Base-by-base conservation (phyloP, 768 basidiomycete genomes). In the Gymnopilus dilepis region DNA sequence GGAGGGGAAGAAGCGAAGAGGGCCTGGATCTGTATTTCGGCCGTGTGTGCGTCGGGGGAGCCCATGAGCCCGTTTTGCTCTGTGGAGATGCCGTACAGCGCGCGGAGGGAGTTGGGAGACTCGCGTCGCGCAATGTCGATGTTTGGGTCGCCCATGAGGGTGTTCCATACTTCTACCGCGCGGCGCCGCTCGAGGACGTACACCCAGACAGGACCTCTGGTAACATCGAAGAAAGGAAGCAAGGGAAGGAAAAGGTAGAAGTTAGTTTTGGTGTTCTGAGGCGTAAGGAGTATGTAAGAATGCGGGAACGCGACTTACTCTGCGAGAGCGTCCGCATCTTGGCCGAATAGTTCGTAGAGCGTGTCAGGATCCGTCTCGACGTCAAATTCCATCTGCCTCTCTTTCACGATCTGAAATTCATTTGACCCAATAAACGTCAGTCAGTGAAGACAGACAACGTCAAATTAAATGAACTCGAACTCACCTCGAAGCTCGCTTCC, bases 321-420 rank as follows among this genome's bases (percentile, higher is more conserved):
- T 59, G 84, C 84, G 60, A 95, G 82, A 50, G 86, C 89, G 31
- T 81, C 79, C 7, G 89, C 85, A 64, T 94, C 91, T 50, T 90
- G 84, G 15, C 91, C 92, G 70, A 95, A 94, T 37, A 94, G 76
- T 67, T 93, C 91, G 56, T 85, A 88, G 56, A 93, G 80, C 1
- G 87, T 85, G 31, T 92, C 92, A 24, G 90, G 90, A 66, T 94
- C 92, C 12, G 88, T 84, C 68, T 94, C 92, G 15, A 86, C 83
- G 69, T 94, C 92, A 67, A 95, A 94, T 65, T 91, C 91, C 89
- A 95, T 92, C 73, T 92, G 92, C 19, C 93, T 78, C 73, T 94
- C 93, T 74, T 94, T 94, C 60, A 92, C 86, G 68, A 94, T 92
- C 90, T 70, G 30, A 5, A 38, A 51, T 19, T 30, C 31, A 50